A percentile compares a stretch with the other conserved stretches of the same genome.
These are phyloP conservation scores for Arthrinium phaeospermum DNA, from an alignment of 2,329 filamentous ascomycete species.

Conservation along the genomic window DNA sequence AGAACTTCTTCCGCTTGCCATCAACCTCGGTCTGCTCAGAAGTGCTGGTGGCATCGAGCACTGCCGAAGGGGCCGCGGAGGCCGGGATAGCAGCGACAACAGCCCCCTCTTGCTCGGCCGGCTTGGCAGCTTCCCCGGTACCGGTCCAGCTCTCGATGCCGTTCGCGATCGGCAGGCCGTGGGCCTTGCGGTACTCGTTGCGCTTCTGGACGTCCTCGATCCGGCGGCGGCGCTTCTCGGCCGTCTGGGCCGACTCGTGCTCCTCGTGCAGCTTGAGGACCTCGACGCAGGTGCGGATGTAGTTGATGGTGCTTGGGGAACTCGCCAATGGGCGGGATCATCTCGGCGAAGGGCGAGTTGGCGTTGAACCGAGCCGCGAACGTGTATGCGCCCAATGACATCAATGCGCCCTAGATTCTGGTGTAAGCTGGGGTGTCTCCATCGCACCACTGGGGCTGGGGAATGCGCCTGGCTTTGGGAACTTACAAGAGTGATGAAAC, in stretches of 20 bases:
- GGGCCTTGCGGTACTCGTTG: conserved; percentile 81
- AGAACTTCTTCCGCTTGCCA: conserved; percentile 74
- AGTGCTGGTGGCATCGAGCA: conserved; percentile 15
- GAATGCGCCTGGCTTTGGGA: conserved; percentile 21
- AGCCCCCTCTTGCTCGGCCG: conserved; percentile 31
- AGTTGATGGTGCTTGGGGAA: conserved; percentile 72
- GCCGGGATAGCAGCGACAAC: background rate
- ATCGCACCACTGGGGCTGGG: background rate
- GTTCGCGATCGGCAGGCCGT: conserved; percentile 68
- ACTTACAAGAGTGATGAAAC: conserved; percentile 80
- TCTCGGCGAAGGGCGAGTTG: conserved; percentile 79
- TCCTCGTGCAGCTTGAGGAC: conserved; percentile 79
- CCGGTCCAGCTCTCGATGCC: conserved; percentile 31
- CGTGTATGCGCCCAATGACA: conserved; percentile 72
- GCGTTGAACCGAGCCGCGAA: conserved; percentile 79
- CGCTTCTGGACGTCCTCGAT: conserved; percentile 90
- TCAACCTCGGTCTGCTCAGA: conserved; percentile 26
- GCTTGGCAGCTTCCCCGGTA: background rate
- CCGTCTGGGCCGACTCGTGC: conserved; percentile 70
- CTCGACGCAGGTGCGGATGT: conserved; percentile 67
- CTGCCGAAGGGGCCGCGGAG: background rate
- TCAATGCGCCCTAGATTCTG: conserved; percentile 63
- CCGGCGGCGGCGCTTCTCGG: conserved; percentile 73
- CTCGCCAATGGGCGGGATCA: conserved; percentile 74
- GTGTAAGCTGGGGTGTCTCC: background rate